Conservation (phyloP, 805 yeast genomes). For the Pichia sporocuriosa region DNA sequence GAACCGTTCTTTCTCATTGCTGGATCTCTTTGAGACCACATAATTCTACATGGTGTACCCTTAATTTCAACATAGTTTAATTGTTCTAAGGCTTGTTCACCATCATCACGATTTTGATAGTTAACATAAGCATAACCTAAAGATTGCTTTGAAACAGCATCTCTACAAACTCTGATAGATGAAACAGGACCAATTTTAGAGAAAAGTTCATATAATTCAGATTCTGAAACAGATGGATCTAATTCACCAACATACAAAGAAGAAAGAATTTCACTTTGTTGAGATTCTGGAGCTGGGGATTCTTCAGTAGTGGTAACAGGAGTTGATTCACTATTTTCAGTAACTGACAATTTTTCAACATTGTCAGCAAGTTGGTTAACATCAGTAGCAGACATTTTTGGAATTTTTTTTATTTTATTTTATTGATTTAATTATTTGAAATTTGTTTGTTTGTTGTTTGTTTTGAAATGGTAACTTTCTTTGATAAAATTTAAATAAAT, state of each 20-base stretch:
- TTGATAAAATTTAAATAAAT: constrained; percentile 6
- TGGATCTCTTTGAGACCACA: constrained; percentile 99
- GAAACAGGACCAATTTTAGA: constrained; percentile 93
- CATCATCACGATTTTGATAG: constrained; percentile 84
- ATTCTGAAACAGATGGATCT: constrained; percentile 88
- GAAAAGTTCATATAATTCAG: constrained; percentile 88
- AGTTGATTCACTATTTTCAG: constrained; percentile 26
- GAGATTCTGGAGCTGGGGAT: constrained; percentile 30
- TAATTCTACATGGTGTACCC: constrained; percentile 96
- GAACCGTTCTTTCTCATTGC: constrained; percentile 89
- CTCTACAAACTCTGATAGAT: constrained; percentile 98
- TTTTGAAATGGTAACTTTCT: neutral
- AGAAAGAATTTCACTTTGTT: constrained; percentile 56
- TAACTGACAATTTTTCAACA: constrained; percentile 29
- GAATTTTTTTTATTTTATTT: constrained; percentile 17
- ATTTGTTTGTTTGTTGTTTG: constrained; percentile 9
- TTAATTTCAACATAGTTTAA: constrained; percentile 90
- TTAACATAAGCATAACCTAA: constrained; percentile 98
- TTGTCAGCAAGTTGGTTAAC: constrained; percentile 30
- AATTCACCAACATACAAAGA: constrained; percentile 97
- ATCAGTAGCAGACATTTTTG: constrained; percentile 30
- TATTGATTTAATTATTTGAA: neutral
- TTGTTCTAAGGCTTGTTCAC: constrained; percentile 89
- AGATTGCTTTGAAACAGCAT: constrained; percentile 92
- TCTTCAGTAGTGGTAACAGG: constrained; percentile 30